phyloP scores from a whole-genome alignment of 129 eudicot species.

The Kitagawia praeruptora region DNA sequence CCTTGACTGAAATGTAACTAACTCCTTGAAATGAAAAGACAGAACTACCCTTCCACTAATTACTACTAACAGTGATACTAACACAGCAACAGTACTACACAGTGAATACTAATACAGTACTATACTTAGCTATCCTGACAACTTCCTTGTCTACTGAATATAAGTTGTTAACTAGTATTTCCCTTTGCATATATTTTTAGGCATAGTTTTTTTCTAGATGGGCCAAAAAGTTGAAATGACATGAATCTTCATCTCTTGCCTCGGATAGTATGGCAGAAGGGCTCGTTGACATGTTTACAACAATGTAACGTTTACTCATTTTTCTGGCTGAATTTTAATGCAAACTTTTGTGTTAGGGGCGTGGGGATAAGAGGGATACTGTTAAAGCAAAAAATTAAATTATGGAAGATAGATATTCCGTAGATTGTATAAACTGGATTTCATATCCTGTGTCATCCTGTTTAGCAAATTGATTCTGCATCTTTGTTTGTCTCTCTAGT shows the following conservation, averaged over 20 bases:
- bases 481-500: neutral
- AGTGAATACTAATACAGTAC: too few species aligned
- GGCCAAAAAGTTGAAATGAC: neutral
- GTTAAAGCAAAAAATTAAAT: neutral
- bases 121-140: too few species aligned
- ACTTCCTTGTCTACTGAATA: neutral
- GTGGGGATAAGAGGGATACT: neutral
- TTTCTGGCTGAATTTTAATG: neutral
- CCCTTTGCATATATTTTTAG: neutral
- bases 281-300: neutral
- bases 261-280: neutral
- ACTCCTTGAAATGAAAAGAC: too few species aligned
- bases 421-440: neutral
- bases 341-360: neutral
- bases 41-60: too few species aligned
- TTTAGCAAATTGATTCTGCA: neutral
- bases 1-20: too few species aligned
- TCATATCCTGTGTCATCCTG: neutral
- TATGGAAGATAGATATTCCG: neutral
- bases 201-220: neutral
- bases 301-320: neutral
- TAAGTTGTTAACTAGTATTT: too few species aligned
- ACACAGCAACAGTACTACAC: too few species aligned
- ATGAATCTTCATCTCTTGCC: neutral
- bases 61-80: too few species aligned